Evolutionary conservation across 768 basidiomycete species (phyloP).

Genomic region (Neoboletus magnificus): DNA sequence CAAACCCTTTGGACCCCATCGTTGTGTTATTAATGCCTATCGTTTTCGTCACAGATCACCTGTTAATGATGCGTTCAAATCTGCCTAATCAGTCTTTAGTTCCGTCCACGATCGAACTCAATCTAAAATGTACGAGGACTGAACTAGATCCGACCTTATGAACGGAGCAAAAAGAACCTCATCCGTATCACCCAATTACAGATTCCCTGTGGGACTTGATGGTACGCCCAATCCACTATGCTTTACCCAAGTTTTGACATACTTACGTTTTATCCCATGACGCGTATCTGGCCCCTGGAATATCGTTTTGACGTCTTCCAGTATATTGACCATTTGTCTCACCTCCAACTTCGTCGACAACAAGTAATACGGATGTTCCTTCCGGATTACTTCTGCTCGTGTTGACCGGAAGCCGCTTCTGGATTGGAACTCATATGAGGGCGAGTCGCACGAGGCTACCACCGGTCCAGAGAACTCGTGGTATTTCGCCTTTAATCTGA

Average conservation of each 20-base stretch:
- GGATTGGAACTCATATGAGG: conserved; percentile 4
- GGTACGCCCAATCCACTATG: neutral
- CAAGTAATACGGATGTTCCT: neutral
- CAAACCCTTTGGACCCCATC: neutral
- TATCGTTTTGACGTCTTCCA: conserved; percentile 16
- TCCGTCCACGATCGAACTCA: neutral
- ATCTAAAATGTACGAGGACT: neutral
- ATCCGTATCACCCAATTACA: neutral
- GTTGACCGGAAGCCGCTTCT: neutral
- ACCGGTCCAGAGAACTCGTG: conserved; percentile 16
- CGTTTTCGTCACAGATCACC: too few relatives aligned
- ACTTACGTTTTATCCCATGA: neutral
- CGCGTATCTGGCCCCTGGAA: neutral
- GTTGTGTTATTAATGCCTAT: neutral
- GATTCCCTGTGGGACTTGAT: neutral
- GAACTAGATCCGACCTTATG: neutral
- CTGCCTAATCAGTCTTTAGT: neutral
- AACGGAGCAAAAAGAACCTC: neutral
- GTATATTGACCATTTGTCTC: conserved; percentile 13
- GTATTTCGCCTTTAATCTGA: conserved; percentile 11
- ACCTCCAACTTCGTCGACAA: conserved; percentile 1
- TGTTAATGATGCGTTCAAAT: neutral
- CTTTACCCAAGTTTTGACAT: neutral
- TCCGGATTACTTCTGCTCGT: neutral
- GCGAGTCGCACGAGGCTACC: neutral